These are phyloP conservation scores for Thielaviopsis musarum DNA, from an alignment of 2,329 filamentous ascomycete species.

Conservation along the genomic window DNA sequence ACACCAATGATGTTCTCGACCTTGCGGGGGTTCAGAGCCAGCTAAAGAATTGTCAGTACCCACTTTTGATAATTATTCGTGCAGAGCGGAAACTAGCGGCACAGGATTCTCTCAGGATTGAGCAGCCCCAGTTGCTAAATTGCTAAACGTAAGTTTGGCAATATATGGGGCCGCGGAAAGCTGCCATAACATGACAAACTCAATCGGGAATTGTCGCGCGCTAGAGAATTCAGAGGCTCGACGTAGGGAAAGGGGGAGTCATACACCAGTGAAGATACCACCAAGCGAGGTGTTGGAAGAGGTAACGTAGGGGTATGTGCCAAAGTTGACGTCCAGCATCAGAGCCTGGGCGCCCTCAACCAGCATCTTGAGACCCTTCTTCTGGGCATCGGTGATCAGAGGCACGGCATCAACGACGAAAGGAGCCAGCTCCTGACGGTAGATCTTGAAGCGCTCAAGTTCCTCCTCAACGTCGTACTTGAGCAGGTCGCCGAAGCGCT, in stretches of 20 bases:
- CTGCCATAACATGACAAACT: neutral
- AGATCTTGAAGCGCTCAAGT: constrained; percentile 42
- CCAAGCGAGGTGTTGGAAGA: constrained; percentile 17
- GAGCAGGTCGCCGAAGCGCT: constrained; percentile 50
- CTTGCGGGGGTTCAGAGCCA: constrained; percentile 31
- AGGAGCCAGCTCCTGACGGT: constrained; percentile 37
- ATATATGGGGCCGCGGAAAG: constrained; percentile 3
- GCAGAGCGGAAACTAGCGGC: neutral
- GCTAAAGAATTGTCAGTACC: constrained; percentile 10
- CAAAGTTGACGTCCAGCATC: constrained; percentile 49
- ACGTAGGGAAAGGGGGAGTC: neutral
- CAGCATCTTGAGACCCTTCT: constrained; percentile 40
- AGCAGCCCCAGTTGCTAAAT: neutral
- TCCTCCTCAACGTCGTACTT: constrained; percentile 54
- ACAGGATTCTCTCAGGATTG: neutral
- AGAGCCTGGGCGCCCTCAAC: constrained; percentile 47
- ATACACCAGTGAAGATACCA: constrained; percentile 16
- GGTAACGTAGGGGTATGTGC: constrained; percentile 18
- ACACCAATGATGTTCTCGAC: constrained; percentile 44
- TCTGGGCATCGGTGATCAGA: constrained; percentile 44
- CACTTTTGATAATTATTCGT: neutral
- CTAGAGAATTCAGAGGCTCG: neutral
- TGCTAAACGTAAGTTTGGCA: neutral
- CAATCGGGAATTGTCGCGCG: neutral
- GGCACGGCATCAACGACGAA: constrained; percentile 52